Evolutionary conservation across 2,329 filamentous ascomycete genomes (phyloP), one percentile per base, ranked within the genome.

Genomic region (Elsinoe arachidis): DNA sequence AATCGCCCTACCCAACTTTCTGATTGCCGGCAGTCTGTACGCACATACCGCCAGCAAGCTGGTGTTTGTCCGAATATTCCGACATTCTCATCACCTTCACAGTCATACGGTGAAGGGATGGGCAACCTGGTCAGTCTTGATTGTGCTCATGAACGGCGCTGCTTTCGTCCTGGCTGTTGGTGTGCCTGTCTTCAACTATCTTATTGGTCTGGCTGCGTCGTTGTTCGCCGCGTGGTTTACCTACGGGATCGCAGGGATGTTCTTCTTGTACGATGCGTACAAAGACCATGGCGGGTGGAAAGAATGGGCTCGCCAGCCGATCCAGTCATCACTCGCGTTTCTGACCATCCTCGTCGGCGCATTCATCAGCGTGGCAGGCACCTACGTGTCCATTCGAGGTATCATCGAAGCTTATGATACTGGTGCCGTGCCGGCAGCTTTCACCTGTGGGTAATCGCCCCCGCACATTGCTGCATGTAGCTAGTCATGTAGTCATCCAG

Each of bases 191-290:
- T 80, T 81, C 68, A 78, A 76, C 59, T 79, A 80, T 57, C 65
- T 81, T 10, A 73, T 80, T 26, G 77, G 77, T 2, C 76, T 80
- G 44, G 70, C 75, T 17, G 75, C 77, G 0, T 73, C 72, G 4
- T 65, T 80, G 7, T 81, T 81, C 59, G 78, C 78, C 1, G 72
- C 74, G 1, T 81, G 78, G 78, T 80, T 77, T 59, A 80, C 76
- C 2, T 80, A 78, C 60, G 78, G 78, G 1, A 65, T 67, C 34
- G 56, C 56, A 34, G 56, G 56, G 14, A 51, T 51, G 56, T 58
- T 58, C 49, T 58, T 51, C 21, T 39, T 58, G 12, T 73, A 79
- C 62, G 76, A 79, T 55, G 66, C 69, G 1, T 78, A 76, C 56
- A 69, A 78, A 58, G 70, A 71, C 59, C 69, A 70, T 11, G 70